A percentile compares a stretch with the other conserved stretches of the same genome.
Conservation (phyloP, 73 alveolate genomes). For the Paraurostyla sp. region DNA sequence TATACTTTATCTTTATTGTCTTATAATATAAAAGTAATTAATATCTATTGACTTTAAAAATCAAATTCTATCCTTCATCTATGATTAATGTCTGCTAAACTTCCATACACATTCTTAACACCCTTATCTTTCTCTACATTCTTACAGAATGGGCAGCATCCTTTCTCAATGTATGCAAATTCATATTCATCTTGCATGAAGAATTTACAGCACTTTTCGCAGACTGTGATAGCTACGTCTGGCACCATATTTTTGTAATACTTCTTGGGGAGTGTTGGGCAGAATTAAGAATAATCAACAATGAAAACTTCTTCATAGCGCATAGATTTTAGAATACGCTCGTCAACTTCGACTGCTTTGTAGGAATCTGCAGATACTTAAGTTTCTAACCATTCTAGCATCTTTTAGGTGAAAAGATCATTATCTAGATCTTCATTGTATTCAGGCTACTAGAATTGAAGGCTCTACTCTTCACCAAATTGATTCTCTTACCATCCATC, state of each 20-base stretch:
- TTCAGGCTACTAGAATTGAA: constrained; percentile 71
- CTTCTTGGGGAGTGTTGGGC: constrained; percentile 83
- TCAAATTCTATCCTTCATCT: neutral
- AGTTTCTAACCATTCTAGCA: constrained; percentile 83
- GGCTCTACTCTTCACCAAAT: constrained; percentile 81
- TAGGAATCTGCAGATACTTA: constrained; percentile 79
- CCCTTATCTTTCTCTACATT: constrained; percentile 67
- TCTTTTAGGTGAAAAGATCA: constrained; percentile 83
- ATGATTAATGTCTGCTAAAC: constrained; percentile 48
- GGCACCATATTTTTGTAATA: constrained; percentile 89
- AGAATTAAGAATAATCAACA: constrained; percentile 81
- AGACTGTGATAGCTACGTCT: constrained; percentile 87
- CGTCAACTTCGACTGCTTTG: constrained; percentile 90
- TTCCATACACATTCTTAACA: constrained; percentile 56
- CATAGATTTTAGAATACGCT: constrained; percentile 78
- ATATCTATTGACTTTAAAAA: too few species aligned
- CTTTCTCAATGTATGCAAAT: constrained; percentile 89
- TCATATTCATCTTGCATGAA: constrained; percentile 94
- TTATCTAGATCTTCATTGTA: constrained; percentile 71
- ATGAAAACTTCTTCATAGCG: constrained; percentile 90
- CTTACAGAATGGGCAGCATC: constrained; percentile 92
- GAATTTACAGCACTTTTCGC: constrained; percentile 86
- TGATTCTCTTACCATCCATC: constrained; percentile 81
- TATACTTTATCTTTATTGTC: too few species aligned
- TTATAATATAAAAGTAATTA: too few species aligned